Evolutionary conservation across 1,284 basidiomycete genomes (phyloP).

Genomic region (Spongispora temasekensis): DNA sequence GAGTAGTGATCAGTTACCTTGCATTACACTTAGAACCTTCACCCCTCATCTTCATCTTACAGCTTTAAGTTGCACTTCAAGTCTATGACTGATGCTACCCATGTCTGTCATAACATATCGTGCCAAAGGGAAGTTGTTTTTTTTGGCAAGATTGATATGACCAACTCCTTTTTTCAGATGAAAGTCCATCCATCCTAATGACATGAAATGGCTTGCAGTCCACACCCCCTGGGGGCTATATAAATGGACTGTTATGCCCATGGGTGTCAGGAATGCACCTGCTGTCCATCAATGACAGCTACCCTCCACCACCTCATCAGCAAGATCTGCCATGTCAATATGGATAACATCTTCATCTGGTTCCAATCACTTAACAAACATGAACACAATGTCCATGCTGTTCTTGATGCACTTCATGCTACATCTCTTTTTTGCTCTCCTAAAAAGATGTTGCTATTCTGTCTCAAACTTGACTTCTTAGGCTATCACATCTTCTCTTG

Average conservation of each 20-base stretch:
- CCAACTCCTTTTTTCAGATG: slow-evolving; percentile 36
- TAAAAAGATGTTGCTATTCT: neutral
- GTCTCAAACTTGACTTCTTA: neutral
- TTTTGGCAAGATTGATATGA: neutral
- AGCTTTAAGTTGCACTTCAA: too few relatives aligned
- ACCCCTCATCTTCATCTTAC: too few relatives aligned
- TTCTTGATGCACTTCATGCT: neutral
- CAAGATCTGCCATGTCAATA: neutral
- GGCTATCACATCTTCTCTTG: neutral
- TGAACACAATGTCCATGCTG: neutral
- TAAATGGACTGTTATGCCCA: neutral
- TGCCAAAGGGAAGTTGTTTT: neutral
- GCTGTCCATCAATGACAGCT: slow-evolving; percentile 25
- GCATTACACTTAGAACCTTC: too few relatives aligned
- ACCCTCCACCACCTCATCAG: slow-evolving; percentile 22
- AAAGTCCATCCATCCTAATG: slow-evolving; percentile 33
- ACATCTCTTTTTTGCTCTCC: neutral
- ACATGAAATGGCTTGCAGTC: slow-evolving; percentile 17
- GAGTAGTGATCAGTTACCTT: too few relatives aligned
- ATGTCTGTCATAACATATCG: too few relatives aligned
- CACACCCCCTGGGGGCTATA: slow-evolving; percentile 22
- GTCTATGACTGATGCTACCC: too few relatives aligned
- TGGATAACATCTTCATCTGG: neutral
- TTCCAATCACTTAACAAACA: slow-evolving; percentile 29
- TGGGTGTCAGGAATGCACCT: neutral